Evolutionary conservation across 257 asterid species (phyloP), one percentile per base, ranked within the genome.

Genomic region (Paulownia fortunei): DNA sequence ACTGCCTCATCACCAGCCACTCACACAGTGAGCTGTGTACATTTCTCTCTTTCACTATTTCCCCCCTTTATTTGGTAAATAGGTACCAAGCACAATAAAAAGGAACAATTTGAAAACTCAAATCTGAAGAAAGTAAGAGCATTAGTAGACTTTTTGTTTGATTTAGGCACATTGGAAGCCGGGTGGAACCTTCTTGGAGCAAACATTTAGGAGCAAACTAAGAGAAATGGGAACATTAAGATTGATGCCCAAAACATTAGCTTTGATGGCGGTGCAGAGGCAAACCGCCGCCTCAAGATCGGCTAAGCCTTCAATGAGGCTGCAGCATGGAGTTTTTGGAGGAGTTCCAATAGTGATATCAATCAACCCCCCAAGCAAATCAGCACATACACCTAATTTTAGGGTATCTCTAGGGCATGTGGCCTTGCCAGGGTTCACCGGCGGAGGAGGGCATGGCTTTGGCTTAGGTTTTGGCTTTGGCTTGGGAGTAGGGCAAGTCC

Each of bases 401-500:
- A 23, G 37, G 16, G 65, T 23, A 23, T 58, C 65, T 27, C 37
- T 58, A 0, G 77, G 77, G 77, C 77, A 72, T 1, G 52, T 34
- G 52, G 39, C 77, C 68, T 36, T 18, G 16, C n/a, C n/a, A 6
- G 82, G 82, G 13, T 3, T 67, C 0, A 79, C 74, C 60, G 13
- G 24, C 2, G 84, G 81, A n/a, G 67, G 79, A 0, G 83, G 83
- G 0, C 37, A 69, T 10, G 89, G 87, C 18, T 34, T 63, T 21
- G 62, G 62, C 32, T 18, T 18, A 0, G 62, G 62, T 18, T 18
- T 55, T 1, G 89, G 87, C 18, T 62, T 62, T 6, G 44, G 47
- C 5, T 61, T 56, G 1, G 66, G 69, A 10, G 0, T 9, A 19
- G 71, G 51, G 30, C 71, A 64, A n/a, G 80, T 75, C 69, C 59